Evolutionary conservation across 805 yeast genomes (phyloP).

Genomic region (Scheffersomyces ergatensis): DNA sequence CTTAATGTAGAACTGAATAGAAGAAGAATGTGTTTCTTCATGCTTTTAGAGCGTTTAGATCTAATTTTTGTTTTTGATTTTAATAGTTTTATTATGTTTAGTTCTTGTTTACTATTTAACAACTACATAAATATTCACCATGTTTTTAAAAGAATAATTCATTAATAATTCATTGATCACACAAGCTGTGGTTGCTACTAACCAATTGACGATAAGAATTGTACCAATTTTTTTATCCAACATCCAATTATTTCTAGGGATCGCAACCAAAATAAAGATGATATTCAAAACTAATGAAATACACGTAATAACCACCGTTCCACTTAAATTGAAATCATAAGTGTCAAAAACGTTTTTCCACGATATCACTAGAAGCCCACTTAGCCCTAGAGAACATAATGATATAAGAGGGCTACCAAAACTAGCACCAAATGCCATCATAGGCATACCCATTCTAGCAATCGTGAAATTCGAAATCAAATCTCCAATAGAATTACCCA

Average conservation of each 20-base stretch:
- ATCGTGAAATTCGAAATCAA: constrained; percentile 78
- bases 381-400: constrained; percentile 76
- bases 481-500: constrained; percentile 93
- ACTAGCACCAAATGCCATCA: constrained; percentile 94
- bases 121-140: background rate
- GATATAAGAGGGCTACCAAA: constrained; percentile 89
- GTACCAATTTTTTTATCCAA: constrained; percentile 33
- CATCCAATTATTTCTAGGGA: constrained; percentile 27
- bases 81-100: constrained; percentile 1
- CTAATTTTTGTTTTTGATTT: constrained; percentile 1
- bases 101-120: background rate
- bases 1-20: no score
- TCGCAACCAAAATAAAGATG: constrained; percentile 13
- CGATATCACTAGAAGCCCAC: constrained; percentile 45
- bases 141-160: no score
- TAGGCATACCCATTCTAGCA: constrained; percentile 76
- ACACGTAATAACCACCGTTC: constrained; percentile 18
- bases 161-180: constrained; percentile 16
- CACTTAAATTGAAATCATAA: constrained; percentile 14
- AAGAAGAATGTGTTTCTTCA: no score
- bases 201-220: constrained; percentile 29
- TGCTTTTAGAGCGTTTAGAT: constrained; percentile 2
- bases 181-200: constrained; percentile 22
- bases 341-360: constrained; percentile 9
- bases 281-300: constrained; percentile 20